Evolutionary conservation across 1,139 yeast genomes (phyloP).

Genomic region (Diutina siamensis): DNA sequence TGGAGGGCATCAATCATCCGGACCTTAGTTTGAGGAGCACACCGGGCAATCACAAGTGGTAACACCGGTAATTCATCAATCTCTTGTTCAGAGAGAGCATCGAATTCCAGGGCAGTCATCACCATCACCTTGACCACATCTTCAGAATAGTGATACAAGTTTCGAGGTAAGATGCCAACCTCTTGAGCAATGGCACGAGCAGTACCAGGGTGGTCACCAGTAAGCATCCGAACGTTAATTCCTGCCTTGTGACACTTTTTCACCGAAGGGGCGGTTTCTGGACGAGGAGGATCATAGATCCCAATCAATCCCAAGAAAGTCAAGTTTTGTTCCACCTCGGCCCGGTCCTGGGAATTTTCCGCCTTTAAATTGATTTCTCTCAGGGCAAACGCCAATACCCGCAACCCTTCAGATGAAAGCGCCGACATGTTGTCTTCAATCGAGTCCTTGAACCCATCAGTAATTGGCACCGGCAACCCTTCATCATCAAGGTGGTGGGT

Average conservation of each 20-base stretch:
- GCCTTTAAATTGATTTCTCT: conserved; percentile 16
- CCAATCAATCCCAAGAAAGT: conserved; percentile 64
- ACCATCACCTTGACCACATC: neutral
- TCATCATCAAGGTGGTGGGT: conserved; percentile 25
- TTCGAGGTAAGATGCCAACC: conserved; percentile 71
- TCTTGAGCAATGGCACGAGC: conserved; percentile 77
- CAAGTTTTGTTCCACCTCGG: conserved; percentile 42
- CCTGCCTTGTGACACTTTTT: conserved; percentile 65
- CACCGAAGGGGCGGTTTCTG: conserved; percentile 60
- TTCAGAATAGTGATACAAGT: conserved; percentile 19
- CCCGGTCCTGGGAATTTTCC: conserved; percentile 26
- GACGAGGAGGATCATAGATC: conserved; percentile 75
- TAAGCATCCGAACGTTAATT: conserved; percentile 72
- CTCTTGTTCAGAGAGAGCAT: conserved; percentile 46
- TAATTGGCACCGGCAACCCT: neutral
- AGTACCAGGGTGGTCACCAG: conserved; percentile 80
- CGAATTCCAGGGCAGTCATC: conserved; percentile 35
- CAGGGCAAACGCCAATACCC: conserved; percentile 64
- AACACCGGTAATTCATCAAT: conserved; percentile 59
- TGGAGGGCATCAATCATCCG: neutral
- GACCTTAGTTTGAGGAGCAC: conserved; percentile 54
- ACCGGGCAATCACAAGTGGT: conserved; percentile 73
- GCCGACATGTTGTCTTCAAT: conserved; percentile 52
- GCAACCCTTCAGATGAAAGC: conserved; percentile 56
- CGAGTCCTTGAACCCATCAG: conserved; percentile 11